A percentile compares a stretch with the other conserved stretches of the same genome.
These are phyloP conservation scores for Closterium sp. DNA, from an alignment of 139 green algal species.

Conservation along the genomic window DNA sequence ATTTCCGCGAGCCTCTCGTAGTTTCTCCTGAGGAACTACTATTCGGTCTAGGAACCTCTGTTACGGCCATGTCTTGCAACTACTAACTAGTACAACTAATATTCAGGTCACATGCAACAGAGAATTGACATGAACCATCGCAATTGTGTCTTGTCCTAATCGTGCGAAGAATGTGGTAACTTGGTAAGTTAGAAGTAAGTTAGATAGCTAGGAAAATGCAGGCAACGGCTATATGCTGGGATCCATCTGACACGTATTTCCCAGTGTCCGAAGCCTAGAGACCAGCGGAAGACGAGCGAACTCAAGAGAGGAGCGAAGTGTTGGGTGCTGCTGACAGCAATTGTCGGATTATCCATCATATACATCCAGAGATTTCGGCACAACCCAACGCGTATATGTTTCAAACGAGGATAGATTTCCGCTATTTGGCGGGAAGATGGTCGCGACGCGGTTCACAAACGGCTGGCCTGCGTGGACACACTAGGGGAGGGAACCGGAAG, in stretches of 20 bases:
- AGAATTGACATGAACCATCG: background rate
- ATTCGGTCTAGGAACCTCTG: background rate
- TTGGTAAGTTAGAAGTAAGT: no score
- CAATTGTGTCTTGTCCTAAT: background rate
- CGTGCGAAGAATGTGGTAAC: no score
- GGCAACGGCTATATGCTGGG: background rate
- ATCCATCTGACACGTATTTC: background rate
- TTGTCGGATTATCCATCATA: background rate
- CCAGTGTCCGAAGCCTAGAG: background rate
- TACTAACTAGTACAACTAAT: background rate
- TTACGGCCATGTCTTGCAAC: background rate
- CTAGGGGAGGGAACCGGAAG: no score
- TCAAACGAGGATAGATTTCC: background rate
- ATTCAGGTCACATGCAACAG: no score
- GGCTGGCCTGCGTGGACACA: no score
- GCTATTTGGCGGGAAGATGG: background rate
- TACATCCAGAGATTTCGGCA: background rate
- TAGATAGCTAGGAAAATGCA: background rate
- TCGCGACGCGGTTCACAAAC: background rate
- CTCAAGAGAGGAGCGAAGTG: no score
- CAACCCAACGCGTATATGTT: background rate
- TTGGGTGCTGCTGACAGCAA: no score
- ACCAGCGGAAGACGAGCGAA: no score
- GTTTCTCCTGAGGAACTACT: background rate
- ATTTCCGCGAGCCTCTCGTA: background rate